These are phyloP conservation scores for Leccinum longicurvipes DNA, from an alignment of 768 basidiomycete species.

Conservation along the genomic window DNA sequence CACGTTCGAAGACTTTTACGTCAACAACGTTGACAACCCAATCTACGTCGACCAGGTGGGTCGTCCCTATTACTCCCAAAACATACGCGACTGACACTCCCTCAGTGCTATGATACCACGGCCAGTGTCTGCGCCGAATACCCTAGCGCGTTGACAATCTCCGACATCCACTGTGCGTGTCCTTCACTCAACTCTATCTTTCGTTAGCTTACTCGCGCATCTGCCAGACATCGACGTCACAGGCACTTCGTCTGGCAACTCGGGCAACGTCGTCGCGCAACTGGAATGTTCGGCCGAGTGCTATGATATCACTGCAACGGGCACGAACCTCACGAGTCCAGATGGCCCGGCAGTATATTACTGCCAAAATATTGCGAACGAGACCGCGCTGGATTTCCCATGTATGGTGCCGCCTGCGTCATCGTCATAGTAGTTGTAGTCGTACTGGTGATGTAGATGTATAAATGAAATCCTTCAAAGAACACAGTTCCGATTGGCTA, in stretches of 20 bases:
- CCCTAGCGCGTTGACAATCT: slow-evolving; percentile 37
- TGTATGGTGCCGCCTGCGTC: slow-evolving; percentile 16
- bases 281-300: slow-evolving; percentile 41
- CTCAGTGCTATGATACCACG: slow-evolving; percentile 37
- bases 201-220: too few relatives aligned
- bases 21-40: slow-evolving; percentile 41
- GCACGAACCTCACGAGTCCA: slow-evolving; percentile 24
- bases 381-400: slow-evolving; percentile 28
- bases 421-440: background rate
- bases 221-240: slow-evolving; percentile 36
- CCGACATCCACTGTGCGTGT: slow-evolving; percentile 40
- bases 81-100: background rate
- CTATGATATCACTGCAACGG: slow-evolving; percentile 36
- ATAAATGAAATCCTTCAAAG: too few relatives aligned
- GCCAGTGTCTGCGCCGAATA: slow-evolving; percentile 36
- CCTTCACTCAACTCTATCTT: background rate
- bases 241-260: slow-evolving; percentile 41
- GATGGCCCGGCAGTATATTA: slow-evolving; percentile 32
- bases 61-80: background rate
- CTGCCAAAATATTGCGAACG: slow-evolving; percentile 36
- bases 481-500: too few relatives aligned
- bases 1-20: slow-evolving; percentile 26
- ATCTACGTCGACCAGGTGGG: slow-evolving; percentile 38
- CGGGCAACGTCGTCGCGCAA: slow-evolving; percentile 38
- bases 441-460: too few relatives aligned